Evolutionary conservation across 805 yeast species (phyloP), one percentile per base, ranked within the genome.

Genomic region (Wickerhamomyces kurtzmanii): DNA sequence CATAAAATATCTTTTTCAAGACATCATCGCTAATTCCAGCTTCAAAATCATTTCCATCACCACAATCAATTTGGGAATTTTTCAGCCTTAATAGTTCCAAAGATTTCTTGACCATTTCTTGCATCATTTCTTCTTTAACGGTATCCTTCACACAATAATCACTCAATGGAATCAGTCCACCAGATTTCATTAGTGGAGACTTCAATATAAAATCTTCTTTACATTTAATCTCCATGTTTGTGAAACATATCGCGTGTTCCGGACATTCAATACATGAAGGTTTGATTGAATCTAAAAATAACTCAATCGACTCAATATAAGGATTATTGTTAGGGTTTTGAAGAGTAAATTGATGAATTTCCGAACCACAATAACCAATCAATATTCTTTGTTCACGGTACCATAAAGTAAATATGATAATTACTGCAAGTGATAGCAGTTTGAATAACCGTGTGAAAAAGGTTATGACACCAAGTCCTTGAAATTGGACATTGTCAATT

Each of bases 191-290:
- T 66, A 75, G 67, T 11, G 78, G 76, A 29, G 65, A 59, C 22
- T 45, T 44, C 20, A 58, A 62, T 25, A 69, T 49, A 45, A 60
- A 81, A 31, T 78, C 94, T 24, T 74, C 75, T 40, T 71, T 75
- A 53, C 98, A 89, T 31, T 67, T 73, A 7, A 82, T 44, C 28
- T 65, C 58, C 41, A 80, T 58, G 24, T 63, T 48, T 15, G 73
- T 70, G 37, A 65, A 72, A 53, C 97, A 89, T 21, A 70, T 59
- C 1, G 87, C 91, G 53, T 87, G 76, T 4, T 63, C 68, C 2
- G 97, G 96, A 47, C 97, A 89, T 15, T 69, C 69, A 4, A 68
- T 55, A 55, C 98, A 89, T 1, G 39, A 24, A 3, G 94, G 93
- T 27, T 65, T 65, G 27, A 65, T 47, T 1, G 45, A 32, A 27